Conservation (phyloP, 495 filamentous ascomycete species). For the Penicillium waksmanii region DNA sequence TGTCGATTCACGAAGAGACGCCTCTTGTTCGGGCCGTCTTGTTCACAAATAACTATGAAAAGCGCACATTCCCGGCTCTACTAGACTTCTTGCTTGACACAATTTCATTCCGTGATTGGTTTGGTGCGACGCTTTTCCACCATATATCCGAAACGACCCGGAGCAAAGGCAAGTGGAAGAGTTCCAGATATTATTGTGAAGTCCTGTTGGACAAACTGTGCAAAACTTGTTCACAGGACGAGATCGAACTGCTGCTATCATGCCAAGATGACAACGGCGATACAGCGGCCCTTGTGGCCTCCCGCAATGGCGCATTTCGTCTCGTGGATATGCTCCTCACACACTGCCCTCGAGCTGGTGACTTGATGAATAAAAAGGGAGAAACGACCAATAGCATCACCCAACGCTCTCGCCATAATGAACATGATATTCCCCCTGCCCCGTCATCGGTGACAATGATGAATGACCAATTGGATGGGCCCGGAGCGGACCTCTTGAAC, state of each 20-base stretch:
- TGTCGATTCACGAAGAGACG: constrained; percentile 84
- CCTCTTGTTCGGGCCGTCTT: constrained; percentile 92
- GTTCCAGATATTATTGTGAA: constrained; percentile 89
- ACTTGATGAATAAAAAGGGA: constrained; percentile 78
- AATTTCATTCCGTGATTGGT: constrained; percentile 72
- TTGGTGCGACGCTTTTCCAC: constrained; percentile 84
- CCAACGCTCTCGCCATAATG: constrained; percentile 35
- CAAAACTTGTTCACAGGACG: constrained; percentile 65
- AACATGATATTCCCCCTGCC: constrained; percentile 42
- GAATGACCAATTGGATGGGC: constrained; percentile 46
- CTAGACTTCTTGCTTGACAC: constrained; percentile 78
- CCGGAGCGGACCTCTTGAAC: constrained; percentile 23
- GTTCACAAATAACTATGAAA: constrained; percentile 96
- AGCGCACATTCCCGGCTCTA: constrained; percentile 79
- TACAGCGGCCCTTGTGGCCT: constrained; percentile 86
- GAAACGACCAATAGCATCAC: constrained; percentile 79
- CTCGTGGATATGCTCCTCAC: constrained; percentile 46
- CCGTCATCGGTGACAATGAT: constrained; percentile 51
- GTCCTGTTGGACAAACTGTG: constrained; percentile 82
- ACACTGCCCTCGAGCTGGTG: constrained; percentile 70
- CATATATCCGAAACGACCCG: constrained; percentile 85
- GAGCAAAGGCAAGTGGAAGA: constrained; percentile 76
- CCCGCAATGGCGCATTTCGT: constrained; percentile 62
- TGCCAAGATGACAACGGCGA: constrained; percentile 85
- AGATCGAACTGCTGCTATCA: constrained; percentile 68